Evolutionary conservation across 1,284 basidiomycete species (phyloP), one percentile per base, ranked within the genome.

Genomic region (Apiotrichum sp.): DNA sequence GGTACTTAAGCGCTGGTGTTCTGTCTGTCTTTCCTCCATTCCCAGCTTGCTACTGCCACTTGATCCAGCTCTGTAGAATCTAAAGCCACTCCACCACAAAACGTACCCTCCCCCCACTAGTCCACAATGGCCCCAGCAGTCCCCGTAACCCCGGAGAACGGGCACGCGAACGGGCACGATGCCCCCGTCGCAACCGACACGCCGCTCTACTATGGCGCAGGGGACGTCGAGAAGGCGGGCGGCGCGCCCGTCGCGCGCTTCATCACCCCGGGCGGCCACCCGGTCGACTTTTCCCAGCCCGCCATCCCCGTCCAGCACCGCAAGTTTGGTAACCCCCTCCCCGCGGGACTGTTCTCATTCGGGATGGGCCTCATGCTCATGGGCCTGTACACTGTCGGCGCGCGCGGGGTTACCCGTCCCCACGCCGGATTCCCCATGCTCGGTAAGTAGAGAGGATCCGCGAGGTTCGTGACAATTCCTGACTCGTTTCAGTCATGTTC

Each of bases 211-310:
- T 34, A 46, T 34, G 57, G 53, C n/a, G 53, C 57, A 38, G 57
- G 57, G 35, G 32, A 60, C 45, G 8, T 48, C 32, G 61, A 62
- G 53, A 62, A 62, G 58, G 61, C 56, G n/a, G 36, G 39, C 45
- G n/a, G 10, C 6, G 40, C n/a, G 38, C 38, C 55, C 42, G 50
- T 62, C n/a, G 47, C 55, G 51, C 57, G 58, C 14, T 29, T 48
- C 35, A 36, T 63, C 42, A 63, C 62, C 9, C 62, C 62, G 31
- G 59, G 59, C n/a, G 62, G 62, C 14, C 62, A 63, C 52, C 59
- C 62, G n/a, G 47, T 58, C 55, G 62, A 63, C 56, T 61, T 49
- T 33, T 61, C 59, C 22, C 62, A 63, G 51, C 62, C 62, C 6
- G 59, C 54, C 33, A 58, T 63, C 56, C 59, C 62, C 33, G 56